Evolutionary conservation across 345 rosid genomes (phyloP).

Genomic region (Ceriops tagal): DNA sequence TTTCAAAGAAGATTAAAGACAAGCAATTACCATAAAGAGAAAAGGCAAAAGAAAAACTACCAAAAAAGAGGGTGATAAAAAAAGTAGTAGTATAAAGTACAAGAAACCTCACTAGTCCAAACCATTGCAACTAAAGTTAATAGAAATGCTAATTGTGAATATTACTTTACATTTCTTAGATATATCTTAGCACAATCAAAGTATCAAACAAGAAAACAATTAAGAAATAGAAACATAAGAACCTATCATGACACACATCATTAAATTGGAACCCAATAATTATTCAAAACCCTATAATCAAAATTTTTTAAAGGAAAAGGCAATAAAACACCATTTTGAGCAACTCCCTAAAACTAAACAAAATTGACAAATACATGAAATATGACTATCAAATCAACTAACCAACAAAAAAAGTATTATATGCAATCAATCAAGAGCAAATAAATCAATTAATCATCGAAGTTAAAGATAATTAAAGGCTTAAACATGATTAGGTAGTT

Average conservation of each 20-base stretch:
- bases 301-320: neutral
- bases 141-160: conserved; percentile 79
- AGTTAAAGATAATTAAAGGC: too few species aligned
- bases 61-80: neutral
- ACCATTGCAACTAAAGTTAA: conserved; percentile 88
- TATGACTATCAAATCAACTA: too few species aligned
- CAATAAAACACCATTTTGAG: neutral
- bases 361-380: neutral
- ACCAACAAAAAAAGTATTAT: too few species aligned
- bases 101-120: conserved; percentile 59
- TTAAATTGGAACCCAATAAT: neutral
- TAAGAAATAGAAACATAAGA: neutral
- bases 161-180: conserved; percentile 84
- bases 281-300: neutral
- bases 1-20: neutral
- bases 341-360: too few species aligned
- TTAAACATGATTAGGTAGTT: too few species aligned
- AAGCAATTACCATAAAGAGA: neutral
- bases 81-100: neutral
- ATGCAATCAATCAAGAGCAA: too few species aligned
- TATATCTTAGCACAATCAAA: conserved; percentile 44
- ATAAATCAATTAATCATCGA: too few species aligned
- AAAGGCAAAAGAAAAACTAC: neutral
- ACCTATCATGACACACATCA: neutral
- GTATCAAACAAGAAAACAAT: neutral